These are phyloP conservation scores for Caloboletus inedulis DNA, from an alignment of 1,284 basidiomycete species.

Conservation along the genomic window DNA sequence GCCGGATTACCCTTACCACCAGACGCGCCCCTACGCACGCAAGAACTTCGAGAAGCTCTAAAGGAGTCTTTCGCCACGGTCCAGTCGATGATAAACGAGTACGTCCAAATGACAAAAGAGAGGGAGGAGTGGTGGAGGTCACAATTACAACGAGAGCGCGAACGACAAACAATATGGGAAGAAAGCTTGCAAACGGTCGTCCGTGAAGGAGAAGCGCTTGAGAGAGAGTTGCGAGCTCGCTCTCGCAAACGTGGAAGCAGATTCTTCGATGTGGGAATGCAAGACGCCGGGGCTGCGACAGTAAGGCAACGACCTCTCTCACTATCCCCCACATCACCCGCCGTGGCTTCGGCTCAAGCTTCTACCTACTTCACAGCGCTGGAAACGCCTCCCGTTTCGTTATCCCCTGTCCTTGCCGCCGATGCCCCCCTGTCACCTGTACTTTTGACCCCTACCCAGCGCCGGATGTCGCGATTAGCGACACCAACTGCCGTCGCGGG, in stretches of 20 bases:
- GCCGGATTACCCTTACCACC: constrained; percentile 44
- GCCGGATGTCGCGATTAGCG: constrained; percentile 19
- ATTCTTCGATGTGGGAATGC: constrained; percentile 39
- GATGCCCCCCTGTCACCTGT: constrained; percentile 17
- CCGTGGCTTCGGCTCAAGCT: constrained; percentile 16
- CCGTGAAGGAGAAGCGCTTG: constrained; percentile 82
- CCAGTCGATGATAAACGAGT: constrained; percentile 63
- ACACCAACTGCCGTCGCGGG: constrained; percentile 4
- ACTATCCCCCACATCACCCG: constrained; percentile 5
- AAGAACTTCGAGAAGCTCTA: constrained; percentile 57
- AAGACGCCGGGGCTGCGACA: constrained; percentile 25
- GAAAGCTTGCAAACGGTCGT: constrained; percentile 87
- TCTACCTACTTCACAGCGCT: constrained; percentile 23
- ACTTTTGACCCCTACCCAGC: constrained; percentile 30
- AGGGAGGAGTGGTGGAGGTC: constrained; percentile 81
- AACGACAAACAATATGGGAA: constrained; percentile 85
- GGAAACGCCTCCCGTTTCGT: constrained; percentile 16
- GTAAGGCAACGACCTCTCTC: constrained; percentile 30
- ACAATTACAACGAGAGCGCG: constrained; percentile 64
- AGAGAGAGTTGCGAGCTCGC: constrained; percentile 70
- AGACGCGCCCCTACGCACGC: constrained; percentile 36
- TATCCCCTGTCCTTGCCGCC: neutral
- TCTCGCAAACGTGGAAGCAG: constrained; percentile 56
- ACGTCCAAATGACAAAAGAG: constrained; percentile 69
- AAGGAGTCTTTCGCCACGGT: constrained; percentile 61